Evolutionary conservation across 805 yeast species (phyloP).

Genomic region (Nakazawaea populi): DNA sequence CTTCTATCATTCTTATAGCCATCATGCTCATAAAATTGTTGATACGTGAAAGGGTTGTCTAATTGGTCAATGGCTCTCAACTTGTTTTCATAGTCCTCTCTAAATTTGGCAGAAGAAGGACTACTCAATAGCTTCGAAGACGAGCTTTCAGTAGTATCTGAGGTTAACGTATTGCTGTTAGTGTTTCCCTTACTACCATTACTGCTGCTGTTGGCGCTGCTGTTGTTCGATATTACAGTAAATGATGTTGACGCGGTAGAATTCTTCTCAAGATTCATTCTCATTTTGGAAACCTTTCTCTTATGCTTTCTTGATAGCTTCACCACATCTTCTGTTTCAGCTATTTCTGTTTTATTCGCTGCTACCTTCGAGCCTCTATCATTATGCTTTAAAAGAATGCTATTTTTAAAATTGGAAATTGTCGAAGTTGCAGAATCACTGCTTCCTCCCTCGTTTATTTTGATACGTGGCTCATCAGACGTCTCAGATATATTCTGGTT

Average conservation of each 20-base stretch:
- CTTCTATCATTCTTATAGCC: background rate
- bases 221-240: background rate
- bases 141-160: background rate
- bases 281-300: background rate
- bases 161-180: background rate
- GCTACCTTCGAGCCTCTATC: too few species aligned
- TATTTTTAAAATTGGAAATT: too few species aligned
- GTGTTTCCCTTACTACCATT: background rate
- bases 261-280: background rate
- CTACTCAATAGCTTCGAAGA: background rate
- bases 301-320: background rate
- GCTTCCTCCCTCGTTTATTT: too few species aligned
- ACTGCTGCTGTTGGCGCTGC: background rate
- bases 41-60: slow-evolving; percentile 2
- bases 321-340: slow-evolving; percentile 10
- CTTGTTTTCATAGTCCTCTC: background rate
- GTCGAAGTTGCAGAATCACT: too few species aligned
- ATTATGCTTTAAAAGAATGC: too few species aligned
- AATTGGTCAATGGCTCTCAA: background rate
- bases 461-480: too few species aligned
- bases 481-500: too few species aligned
- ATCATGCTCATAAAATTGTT: background rate
- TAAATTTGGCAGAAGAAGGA: background rate
- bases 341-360: slow-evolving; percentile 5
- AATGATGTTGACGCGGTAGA: background rate